Conservation (phyloP, 2,329 filamentous ascomycete species). For the Trichoderma pleuroti region DNA sequence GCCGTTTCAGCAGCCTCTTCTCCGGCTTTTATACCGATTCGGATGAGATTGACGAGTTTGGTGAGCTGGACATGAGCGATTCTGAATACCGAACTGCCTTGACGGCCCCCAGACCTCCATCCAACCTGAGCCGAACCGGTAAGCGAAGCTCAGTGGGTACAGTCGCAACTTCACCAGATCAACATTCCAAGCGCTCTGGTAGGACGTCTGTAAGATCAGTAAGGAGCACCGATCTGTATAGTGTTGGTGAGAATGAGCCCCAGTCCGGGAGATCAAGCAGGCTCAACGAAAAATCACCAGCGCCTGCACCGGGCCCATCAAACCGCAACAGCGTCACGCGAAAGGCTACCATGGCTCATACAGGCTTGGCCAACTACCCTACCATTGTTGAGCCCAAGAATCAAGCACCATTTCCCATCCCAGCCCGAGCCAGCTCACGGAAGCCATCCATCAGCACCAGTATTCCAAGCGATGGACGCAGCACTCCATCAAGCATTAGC, state of each 20-base stretch:
- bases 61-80: conserved; percentile 60
- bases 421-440: conserved; percentile 81
- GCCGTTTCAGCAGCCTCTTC: conserved; percentile 80
- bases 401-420: conserved; percentile 92
- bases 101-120: conserved; percentile 57
- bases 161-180: conserved; percentile 43
- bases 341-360: conserved; percentile 76
- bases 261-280: conserved; percentile 32
- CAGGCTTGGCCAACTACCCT: conserved; percentile 68
- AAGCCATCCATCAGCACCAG: conserved; percentile 65
- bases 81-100: conserved; percentile 64
- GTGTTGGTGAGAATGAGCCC: conserved; percentile 32
- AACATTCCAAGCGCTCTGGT: conserved; percentile 28
- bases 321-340: conserved; percentile 63
- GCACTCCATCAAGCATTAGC: conserved; percentile 65
- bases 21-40: conserved; percentile 74
- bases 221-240: conserved; percentile 47
- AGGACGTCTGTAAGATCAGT: conserved; percentile 34
- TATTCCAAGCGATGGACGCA: conserved; percentile 59
- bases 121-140: conserved; percentile 34
- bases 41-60: conserved; percentile 62
- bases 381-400: conserved; percentile 57
- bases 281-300: conserved; percentile 39
- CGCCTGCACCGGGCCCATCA: conserved; percentile 30
- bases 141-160: conserved; percentile 44